Conservation (phyloP, 2,329 filamentous ascomycete genomes). For the Cryphonectria carpinicola region DNA sequence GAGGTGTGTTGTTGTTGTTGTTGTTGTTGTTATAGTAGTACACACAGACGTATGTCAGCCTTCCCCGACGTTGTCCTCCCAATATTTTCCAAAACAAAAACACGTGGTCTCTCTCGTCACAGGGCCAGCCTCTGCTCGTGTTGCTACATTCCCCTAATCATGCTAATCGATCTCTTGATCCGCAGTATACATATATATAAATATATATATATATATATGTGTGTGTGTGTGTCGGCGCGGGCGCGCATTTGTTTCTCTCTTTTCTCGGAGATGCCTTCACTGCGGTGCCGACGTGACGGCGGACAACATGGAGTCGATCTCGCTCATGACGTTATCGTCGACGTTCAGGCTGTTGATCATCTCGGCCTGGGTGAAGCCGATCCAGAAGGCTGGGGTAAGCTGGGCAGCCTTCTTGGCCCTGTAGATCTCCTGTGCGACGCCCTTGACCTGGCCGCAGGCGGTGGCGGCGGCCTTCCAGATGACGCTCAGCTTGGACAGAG, state of each 20-base stretch:
- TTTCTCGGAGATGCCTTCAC: neutral
- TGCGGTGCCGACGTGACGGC: conserved; percentile 32
- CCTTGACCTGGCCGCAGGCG: conserved; percentile 74
- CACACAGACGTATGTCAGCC: neutral
- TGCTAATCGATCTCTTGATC: neutral
- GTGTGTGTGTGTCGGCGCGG: neutral
- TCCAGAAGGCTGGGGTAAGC: conserved; percentile 57
- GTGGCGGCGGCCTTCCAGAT: conserved; percentile 75
- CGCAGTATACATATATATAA: neutral
- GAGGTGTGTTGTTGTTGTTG: neutral
- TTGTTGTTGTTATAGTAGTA: neutral
- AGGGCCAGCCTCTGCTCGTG: neutral
- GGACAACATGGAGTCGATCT: conserved; percentile 52
- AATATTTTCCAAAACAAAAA: neutral
- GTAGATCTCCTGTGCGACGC: conserved; percentile 78
- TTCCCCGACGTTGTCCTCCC: neutral
- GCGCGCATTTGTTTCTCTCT: neutral
- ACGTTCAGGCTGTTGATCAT: conserved; percentile 59
- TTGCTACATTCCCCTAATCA: neutral
- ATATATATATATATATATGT: neutral
- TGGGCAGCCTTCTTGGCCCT: conserved; percentile 59
- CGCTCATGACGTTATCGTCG: conserved; percentile 62
- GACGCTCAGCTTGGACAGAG: conserved; percentile 68
- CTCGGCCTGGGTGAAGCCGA: conserved; percentile 57
- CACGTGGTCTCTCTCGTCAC: neutral